Evolutionary conservation across 805 yeast genomes (phyloP).

Genomic region (Lipomyces sp.): DNA sequence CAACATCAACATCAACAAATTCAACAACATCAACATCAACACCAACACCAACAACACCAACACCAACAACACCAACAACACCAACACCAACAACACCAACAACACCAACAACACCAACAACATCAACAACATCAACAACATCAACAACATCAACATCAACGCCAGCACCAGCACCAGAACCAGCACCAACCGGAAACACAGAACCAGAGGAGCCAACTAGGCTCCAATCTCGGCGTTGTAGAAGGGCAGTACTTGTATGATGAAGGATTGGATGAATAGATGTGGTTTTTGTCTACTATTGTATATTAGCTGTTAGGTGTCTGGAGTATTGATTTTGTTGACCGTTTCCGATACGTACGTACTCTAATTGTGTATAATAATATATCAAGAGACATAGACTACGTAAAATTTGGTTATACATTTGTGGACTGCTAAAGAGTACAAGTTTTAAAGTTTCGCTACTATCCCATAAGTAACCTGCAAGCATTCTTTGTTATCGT

Average conservation of each 20-base stretch:
- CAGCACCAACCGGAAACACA: slow-evolving; percentile 10
- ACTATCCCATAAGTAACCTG: background rate
- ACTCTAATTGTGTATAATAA: background rate
- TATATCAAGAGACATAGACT: background rate
- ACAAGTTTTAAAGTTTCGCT: background rate
- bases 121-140: slow-evolving; percentile 9
- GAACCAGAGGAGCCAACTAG: slow-evolving; percentile 1
- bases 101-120: slow-evolving; percentile 10
- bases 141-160: slow-evolving; percentile 7
- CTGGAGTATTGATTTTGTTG: background rate
- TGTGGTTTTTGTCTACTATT: background rate
- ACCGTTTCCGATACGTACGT: background rate
- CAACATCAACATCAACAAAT: slow-evolving; percentile 6
- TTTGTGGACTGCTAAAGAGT: background rate
- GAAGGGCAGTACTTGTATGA: slow-evolving; percentile 19
- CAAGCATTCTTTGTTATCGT: background rate
- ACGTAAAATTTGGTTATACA: background rate
- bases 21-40: slow-evolving; percentile 4
- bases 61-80: slow-evolving; percentile 18
- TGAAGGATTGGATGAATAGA: slow-evolving; percentile 20
- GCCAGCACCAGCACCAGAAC: slow-evolving; percentile 10
- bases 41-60: slow-evolving; percentile 14
- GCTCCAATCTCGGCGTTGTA: background rate
- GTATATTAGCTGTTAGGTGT: background rate
- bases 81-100: slow-evolving; percentile 7